Evolutionary conservation across 495 filamentous ascomycete genomes (phyloP).

Genomic region (Aspergillus nidulans): DNA sequence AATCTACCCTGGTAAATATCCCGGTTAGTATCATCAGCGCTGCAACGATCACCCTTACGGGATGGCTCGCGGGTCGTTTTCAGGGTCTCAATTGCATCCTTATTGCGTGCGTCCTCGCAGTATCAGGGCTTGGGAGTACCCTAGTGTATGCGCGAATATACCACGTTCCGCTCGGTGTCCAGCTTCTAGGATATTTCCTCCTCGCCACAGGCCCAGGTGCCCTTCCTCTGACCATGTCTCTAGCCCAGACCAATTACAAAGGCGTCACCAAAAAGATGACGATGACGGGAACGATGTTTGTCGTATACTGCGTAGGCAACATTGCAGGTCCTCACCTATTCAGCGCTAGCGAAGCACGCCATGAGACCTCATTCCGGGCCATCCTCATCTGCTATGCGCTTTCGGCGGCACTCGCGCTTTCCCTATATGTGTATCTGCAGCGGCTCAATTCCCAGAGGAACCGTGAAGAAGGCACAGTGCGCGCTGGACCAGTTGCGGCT

Average conservation of each 20-base stretch:
- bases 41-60: conserved; percentile 30
- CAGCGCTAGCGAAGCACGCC: conserved; percentile 26
- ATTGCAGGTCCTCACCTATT: conserved; percentile 42
- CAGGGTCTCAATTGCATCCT: conserved; percentile 29
- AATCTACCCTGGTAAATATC: conserved; percentile 40
- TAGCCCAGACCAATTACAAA: conserved; percentile 56
- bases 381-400: conserved; percentile 52
- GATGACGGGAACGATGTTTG: conserved; percentile 39
- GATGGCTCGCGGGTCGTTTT: conserved; percentile 34
- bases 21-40: conserved; percentile 41
- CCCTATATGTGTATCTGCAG: conserved; percentile 39
- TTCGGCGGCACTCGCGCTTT: conserved; percentile 32
- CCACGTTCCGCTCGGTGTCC: conserved; percentile 42
- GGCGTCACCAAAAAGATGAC: conserved; percentile 64
- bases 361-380: conserved; percentile 44
- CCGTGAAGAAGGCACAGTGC: conserved; percentile 36
- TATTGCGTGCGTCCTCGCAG: conserved; percentile 24
- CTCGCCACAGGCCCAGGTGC: conserved; percentile 49
- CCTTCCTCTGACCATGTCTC: conserved; percentile 52
- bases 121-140: conserved; percentile 50
- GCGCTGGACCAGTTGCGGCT: conserved; percentile 33
- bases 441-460: conserved; percentile 36
- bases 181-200: conserved; percentile 56
- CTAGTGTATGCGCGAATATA: conserved; percentile 55
- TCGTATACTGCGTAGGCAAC: conserved; percentile 40